phyloP scores from a whole-genome alignment of 192 early-diverging fungal genomes.

The Rhizoclosmatium sp. region DNA sequence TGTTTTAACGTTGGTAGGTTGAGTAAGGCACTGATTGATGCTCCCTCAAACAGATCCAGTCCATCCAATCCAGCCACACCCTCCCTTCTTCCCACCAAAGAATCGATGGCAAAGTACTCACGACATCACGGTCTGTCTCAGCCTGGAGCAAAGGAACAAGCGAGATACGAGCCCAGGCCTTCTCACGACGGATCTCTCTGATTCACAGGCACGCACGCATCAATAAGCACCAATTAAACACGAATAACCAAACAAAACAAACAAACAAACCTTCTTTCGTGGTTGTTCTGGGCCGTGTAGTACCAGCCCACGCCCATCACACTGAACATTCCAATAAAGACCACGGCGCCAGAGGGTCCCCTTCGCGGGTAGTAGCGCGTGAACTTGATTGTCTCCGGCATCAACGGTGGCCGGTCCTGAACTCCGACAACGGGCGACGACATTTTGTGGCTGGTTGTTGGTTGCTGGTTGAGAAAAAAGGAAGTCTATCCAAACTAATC shows the following conservation, averaged over 20 bases:
- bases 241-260: background rate
- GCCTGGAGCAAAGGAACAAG: slow-evolving; percentile 91
- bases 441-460: background rate
- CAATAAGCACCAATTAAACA: background rate
- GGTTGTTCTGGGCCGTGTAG: slow-evolving; percentile 68
- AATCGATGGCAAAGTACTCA: slow-evolving; percentile 33
- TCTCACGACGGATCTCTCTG: slow-evolving; percentile 92
- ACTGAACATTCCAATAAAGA: slow-evolving; percentile 77
- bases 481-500: background rate
- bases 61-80: too few species aligned
- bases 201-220: background rate
- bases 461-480: background rate
- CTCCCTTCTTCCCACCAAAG: background rate
- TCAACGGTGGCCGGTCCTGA: slow-evolving; percentile 81
- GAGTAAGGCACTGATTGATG: too few species aligned
- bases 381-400: slow-evolving; percentile 82
- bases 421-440: slow-evolving; percentile 2
- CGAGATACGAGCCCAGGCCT: slow-evolving; percentile 92
- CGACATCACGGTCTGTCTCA: slow-evolving; percentile 90
- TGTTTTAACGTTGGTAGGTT: too few species aligned
- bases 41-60: too few species aligned
- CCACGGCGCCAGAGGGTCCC: slow-evolving; percentile 87
- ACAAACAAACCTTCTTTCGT: slow-evolving; percentile 67
- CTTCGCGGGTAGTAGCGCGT: slow-evolving; percentile 86
- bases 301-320: slow-evolving; percentile 88